phyloP scores from a whole-genome alignment of 257 asterid genomes.

The Solanum arcanum region DNA sequence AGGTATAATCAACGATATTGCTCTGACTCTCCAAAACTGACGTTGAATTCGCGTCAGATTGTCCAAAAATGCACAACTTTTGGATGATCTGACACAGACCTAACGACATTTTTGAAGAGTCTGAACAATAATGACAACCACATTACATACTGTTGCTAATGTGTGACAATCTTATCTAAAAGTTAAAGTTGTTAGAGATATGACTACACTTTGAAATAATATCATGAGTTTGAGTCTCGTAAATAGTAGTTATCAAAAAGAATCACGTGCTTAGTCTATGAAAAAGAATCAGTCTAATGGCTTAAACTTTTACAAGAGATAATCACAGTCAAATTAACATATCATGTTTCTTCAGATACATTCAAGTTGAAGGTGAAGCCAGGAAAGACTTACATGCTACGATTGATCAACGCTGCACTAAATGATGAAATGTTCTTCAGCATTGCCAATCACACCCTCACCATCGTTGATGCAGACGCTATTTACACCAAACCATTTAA shows the following conservation, averaged over 20 bases:
- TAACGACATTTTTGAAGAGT: background rate
- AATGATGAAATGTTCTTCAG: conserved; percentile 58
- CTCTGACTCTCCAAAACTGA: background rate
- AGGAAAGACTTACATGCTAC: conserved; percentile 59
- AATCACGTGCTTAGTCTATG: too few relatives aligned
- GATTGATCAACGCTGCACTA: conserved; percentile 61
- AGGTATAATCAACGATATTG: conserved; percentile 15
- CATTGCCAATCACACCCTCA: conserved; percentile 54
- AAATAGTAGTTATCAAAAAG: background rate
- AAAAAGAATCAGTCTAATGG: background rate
- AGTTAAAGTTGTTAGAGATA: background rate
- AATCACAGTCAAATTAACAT: background rate
- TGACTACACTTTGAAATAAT: background rate
- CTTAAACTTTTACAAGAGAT: background rate
- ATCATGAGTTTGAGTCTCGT: background rate
- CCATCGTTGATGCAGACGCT: conserved; percentile 58
- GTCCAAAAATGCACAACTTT: background rate
- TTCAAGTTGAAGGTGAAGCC: conserved; percentile 45
- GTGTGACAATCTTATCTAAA: background rate
- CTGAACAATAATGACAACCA: background rate
- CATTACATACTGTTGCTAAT: background rate
- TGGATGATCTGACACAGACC: background rate
- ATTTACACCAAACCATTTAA: conserved; percentile 45
- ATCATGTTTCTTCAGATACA: conserved; percentile 25
- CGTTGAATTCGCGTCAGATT: background rate